Evolutionary conservation across 306 rosid species (phyloP), one percentile per base, ranked within the genome.

Genomic region (Dryas alaskensis): DNA sequence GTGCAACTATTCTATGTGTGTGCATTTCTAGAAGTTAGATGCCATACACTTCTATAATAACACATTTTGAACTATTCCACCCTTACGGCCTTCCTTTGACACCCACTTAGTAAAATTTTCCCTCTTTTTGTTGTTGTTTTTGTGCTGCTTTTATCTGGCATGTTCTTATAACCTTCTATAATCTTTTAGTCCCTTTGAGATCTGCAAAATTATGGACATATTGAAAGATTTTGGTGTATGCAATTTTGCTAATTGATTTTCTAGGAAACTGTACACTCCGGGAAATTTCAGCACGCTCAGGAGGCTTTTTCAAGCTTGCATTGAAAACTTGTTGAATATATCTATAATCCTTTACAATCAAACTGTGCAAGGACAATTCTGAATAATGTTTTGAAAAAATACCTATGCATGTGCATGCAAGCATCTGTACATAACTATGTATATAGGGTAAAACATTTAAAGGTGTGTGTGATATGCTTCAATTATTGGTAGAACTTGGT

Each of bases 91-190:
- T 19, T 2, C 31, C 53, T 4, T 42, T 2, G 60, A 19, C 13
- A 47, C 42, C 22, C 39, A 39, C 39, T 6, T 10, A 5, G 49
- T 17, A 49, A 10, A 52, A n/a, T 10, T 39, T 16, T 61, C 37
- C 0, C 16, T 16, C 7, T 5, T 60, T 44, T 8, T 67, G 14
- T 14, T 37, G 37, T 8, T 55, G 19, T 43, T 22, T 22, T 10
- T 40, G 19, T 70, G 50, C 64, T 42, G 52, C 65, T 6, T 54
- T 70, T 55, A 44, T 19, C 40, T 42, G 64, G 51, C 59, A 42
- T 44, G 5, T 40, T 6, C 42, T n/a, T 0, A 10, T 44, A 45
- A 10, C 53, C 10, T n/a, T 64, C 31, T 64, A 44, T 64, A 44
- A 19, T 44, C 40, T 52, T 14, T 52, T 6, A 4, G 22, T 13